Evolutionary conservation across 768 basidiomycete genomes (phyloP).

Genomic region (Mycena metata): DNA sequence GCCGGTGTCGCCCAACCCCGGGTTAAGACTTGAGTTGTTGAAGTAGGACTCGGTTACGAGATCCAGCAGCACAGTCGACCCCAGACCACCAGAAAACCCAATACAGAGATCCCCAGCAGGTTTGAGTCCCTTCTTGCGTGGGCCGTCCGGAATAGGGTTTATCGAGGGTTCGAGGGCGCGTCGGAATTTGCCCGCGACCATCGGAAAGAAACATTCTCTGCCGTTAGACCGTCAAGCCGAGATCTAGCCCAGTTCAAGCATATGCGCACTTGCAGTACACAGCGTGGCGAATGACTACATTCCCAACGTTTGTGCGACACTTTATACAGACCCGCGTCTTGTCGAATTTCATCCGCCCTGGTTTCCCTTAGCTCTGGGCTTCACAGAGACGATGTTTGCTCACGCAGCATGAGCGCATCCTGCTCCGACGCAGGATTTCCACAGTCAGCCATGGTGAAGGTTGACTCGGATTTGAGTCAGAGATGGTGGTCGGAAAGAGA

Average conservation of each 20-base stretch:
- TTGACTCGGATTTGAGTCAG: not conserved
- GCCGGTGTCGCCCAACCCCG: conserved; percentile 41
- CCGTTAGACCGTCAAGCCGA: conserved; percentile 3
- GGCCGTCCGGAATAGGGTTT: conserved; percentile 67
- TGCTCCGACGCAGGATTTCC: conserved; percentile 72
- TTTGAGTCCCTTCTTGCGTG: conserved; percentile 70
- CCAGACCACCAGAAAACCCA: conserved; percentile 84
- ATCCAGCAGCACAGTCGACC: conserved; percentile 80
- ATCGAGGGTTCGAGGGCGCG: conserved; percentile 74
- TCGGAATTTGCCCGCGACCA: conserved; percentile 74
- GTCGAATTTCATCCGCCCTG: conserved; percentile 78
- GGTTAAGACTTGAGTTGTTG: conserved; percentile 38
- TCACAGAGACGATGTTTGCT: conserved; percentile 41
- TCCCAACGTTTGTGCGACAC: conserved; percentile 76
- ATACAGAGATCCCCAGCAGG: conserved; percentile 78
- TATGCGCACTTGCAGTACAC: conserved; percentile 84
- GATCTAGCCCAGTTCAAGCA: conserved; percentile 8
- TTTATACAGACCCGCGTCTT: conserved; percentile 78
- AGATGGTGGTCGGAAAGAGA: not conserved
- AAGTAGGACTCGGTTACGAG: conserved; percentile 75
- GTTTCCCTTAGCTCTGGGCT: conserved; percentile 14
- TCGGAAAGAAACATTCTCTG: conserved; percentile 77
- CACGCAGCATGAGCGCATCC: conserved; percentile 79
- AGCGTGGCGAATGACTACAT: conserved; percentile 81
- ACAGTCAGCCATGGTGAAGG: conserved; percentile 56